Evolutionary conservation across 1,139 yeast genomes (phyloP).

Genomic region (Debaryomyces sp.): DNA sequence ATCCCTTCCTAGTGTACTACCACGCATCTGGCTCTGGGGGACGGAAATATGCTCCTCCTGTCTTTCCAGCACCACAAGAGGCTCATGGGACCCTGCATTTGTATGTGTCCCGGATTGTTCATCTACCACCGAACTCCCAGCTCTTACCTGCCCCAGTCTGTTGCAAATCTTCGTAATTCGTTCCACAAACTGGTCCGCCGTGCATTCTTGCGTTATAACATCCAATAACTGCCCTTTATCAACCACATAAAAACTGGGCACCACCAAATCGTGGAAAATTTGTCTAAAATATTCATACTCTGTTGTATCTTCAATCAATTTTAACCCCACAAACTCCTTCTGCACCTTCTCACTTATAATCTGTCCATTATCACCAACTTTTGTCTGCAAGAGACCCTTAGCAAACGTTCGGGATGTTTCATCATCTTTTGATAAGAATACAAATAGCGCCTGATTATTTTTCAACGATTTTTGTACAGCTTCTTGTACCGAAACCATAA

Average conservation of each 20-base stretch:
- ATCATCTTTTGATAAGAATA: conserved; percentile 33
- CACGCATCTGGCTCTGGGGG: neutral
- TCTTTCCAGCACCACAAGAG: neutral
- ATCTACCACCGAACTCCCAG: neutral
- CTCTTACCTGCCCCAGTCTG: neutral
- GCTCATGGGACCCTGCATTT: neutral
- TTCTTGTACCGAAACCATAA: conserved; percentile 30
- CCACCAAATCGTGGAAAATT: conserved; percentile 46
- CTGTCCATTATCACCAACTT: conserved; percentile 6
- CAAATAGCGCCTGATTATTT: conserved; percentile 42
- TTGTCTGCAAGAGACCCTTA: conserved; percentile 14
- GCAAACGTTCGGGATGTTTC: conserved; percentile 27
- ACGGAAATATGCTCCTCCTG: neutral
- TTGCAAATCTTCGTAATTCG: conserved; percentile 21
- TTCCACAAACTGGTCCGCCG: conserved; percentile 23
- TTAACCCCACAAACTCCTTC: conserved; percentile 41
- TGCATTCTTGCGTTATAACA: conserved; percentile 33
- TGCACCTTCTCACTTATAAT: conserved; percentile 7
- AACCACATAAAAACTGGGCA: conserved; percentile 55
- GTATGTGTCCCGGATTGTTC: neutral
- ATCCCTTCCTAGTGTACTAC: neutral
- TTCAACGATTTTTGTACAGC: conserved; percentile 45
- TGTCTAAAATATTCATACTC: conserved; percentile 55
- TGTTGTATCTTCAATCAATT: conserved; percentile 43
- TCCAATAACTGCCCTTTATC: conserved; percentile 48